Evolutionary conservation across 805 yeast species (phyloP).

Genomic region (Starmerella floricola): DNA sequence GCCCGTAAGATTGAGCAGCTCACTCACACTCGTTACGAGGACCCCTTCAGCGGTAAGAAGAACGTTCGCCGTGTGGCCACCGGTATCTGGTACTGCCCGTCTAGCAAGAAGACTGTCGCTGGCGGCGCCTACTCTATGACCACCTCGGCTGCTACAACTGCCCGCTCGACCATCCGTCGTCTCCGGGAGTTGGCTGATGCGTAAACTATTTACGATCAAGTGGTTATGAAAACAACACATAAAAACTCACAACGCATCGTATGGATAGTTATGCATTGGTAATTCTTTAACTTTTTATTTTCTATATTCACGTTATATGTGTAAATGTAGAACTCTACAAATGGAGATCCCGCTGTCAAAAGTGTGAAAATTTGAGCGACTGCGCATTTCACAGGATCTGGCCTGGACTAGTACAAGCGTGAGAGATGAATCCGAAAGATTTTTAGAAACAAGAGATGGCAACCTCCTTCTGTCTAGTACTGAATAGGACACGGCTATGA

Average conservation of each 20-base stretch:
- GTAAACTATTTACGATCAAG: conserved; percentile 34
- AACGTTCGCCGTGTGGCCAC: conserved; percentile 93
- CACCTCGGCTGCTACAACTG: conserved; percentile 99
- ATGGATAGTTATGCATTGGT: conserved; percentile 13
- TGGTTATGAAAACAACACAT: not conserved
- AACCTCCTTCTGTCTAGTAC: too few species aligned
- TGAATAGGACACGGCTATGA: too few species aligned
- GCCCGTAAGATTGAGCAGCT: conserved; percentile 98
- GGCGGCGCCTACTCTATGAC: conserved; percentile 99
- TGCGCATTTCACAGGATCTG: too few species aligned
- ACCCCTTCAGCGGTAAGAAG: conserved; percentile 99
- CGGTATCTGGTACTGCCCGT: conserved; percentile 97
- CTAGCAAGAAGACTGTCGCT: conserved; percentile 94
- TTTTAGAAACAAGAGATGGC: too few species aligned
- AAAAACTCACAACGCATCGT: not conserved
- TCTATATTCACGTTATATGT: not conserved
- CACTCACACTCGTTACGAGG: conserved; percentile 97
- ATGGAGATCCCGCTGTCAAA: not conserved
- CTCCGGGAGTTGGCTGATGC: conserved; percentile 99
- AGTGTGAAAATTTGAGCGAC: too few species aligned
- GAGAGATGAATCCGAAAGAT: too few species aligned
- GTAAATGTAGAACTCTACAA: not conserved
- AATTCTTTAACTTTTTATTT: not conserved
- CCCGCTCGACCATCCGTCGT: conserved; percentile 99
- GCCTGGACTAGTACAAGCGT: too few species aligned